These are phyloP conservation scores for Parietaria judaica DNA, from an alignment of 306 rosid species.

Conservation along the genomic window DNA sequence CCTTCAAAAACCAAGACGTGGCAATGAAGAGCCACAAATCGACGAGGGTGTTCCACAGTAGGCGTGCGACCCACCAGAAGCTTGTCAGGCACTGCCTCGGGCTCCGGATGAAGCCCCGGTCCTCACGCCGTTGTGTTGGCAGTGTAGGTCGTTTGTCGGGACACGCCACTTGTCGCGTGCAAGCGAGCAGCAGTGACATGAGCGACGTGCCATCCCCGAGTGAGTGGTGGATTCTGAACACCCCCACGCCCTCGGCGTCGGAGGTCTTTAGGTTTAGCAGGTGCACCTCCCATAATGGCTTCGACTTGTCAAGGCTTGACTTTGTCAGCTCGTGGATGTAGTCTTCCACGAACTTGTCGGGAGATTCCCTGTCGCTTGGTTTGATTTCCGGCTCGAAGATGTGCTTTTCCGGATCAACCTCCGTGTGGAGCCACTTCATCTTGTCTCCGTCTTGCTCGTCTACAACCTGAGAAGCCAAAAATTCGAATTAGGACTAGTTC, in stretches of 20 bases:
- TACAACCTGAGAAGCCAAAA: conserved; percentile 17
- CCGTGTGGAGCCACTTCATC: conserved; percentile 35
- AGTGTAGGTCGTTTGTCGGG: conserved; percentile 30
- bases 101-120: not conserved
- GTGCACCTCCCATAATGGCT: conserved; percentile 34
- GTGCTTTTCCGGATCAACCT: conserved; percentile 19
- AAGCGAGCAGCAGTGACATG: conserved; percentile 35
- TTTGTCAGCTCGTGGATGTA: conserved; percentile 26
- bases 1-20: conserved; percentile 19
- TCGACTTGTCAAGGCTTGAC: conserved; percentile 24
- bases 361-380: conserved; percentile 1
- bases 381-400: conserved; percentile 4
- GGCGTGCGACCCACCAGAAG: conserved; percentile 20
- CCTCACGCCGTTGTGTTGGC: conserved; percentile 2
- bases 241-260: conserved; percentile 19
- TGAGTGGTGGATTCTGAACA: conserved; percentile 36
- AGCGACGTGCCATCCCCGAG: conserved; percentile 39
- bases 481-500: too few species aligned
- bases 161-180: conserved; percentile 19
- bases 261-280: conserved; percentile 29
- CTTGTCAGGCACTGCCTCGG: conserved; percentile 10
- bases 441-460: conserved; percentile 16
- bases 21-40: conserved; percentile 18
- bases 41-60: conserved; percentile 23
- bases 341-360: conserved; percentile 29